These are phyloP conservation scores for Colletotrichum sp. DNA, from an alignment of 2,329 filamentous ascomycete genomes.

Conservation along the genomic window DNA sequence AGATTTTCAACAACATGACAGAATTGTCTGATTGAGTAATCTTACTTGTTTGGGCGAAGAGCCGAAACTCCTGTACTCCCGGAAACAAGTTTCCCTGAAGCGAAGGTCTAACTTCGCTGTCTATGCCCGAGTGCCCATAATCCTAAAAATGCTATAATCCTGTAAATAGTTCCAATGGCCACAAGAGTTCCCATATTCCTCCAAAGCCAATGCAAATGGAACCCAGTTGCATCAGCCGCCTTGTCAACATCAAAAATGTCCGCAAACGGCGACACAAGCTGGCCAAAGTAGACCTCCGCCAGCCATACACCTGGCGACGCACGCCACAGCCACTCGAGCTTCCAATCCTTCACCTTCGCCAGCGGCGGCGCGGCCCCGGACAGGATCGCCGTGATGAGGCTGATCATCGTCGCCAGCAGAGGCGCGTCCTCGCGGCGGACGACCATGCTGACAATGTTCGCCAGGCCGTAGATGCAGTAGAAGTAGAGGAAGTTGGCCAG, in stretches of 20 bases:
- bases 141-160: constrained; percentile 48
- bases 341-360: constrained; percentile 52
- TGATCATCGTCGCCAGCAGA: constrained; percentile 58
- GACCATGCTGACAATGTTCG: constrained; percentile 57
- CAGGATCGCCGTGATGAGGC: constrained; percentile 58
- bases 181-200: constrained; percentile 45
- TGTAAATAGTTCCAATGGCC: constrained; percentile 48
- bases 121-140: constrained; percentile 34
- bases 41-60: fast-evolving
- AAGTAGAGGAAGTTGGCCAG: constrained; percentile 59
- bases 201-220: constrained; percentile 46
- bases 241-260: constrained; percentile 57
- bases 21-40: neutral
- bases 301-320: constrained; percentile 59
- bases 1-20: neutral
- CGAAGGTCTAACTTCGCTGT: constrained; percentile 25
- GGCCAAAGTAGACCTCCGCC: constrained; percentile 59
- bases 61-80: neutral
- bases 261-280: constrained; percentile 51
- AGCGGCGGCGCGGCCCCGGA: constrained; percentile 58
- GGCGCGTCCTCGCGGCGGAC: constrained; percentile 61
- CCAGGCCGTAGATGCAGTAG: constrained; percentile 62
- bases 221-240: constrained; percentile 49
- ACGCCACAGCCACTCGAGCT: constrained; percentile 61
- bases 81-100: fast-evolving